Percentiles rank a stretch among this genome's conserved stretches.
Conservation (phyloP, 1,139 yeast genomes). For the Nakaseomyces glabratus region DNA sequence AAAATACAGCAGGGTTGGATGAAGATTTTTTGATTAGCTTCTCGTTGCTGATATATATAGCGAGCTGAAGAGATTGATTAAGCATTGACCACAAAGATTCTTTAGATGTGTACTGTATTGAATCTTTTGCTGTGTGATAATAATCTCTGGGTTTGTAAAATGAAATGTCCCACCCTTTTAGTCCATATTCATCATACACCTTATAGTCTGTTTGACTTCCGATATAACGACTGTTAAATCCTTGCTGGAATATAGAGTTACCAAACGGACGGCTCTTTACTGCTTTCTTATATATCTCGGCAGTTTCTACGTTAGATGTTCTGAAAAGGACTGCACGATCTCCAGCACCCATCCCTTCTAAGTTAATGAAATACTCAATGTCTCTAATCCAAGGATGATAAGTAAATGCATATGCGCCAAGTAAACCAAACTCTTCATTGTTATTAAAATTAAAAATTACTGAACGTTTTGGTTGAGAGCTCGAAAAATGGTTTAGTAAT, state of each 20-base stretch:
- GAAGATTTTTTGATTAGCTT: conserved; percentile 15
- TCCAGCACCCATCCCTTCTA: conserved; percentile 96
- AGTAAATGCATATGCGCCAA: conserved; percentile 73
- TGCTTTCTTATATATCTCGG: conserved; percentile 44
- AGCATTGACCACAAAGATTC: conserved; percentile 76
- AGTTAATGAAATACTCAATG: conserved; percentile 61
- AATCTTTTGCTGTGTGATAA: conserved; percentile 74
- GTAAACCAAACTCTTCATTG: conserved; percentile 81
- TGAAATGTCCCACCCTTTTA: conserved; percentile 77
- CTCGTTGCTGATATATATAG: conserved; percentile 35
- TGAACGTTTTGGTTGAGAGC: conserved; percentile 52
- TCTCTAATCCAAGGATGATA: conserved; percentile 64
- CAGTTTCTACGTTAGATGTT: conserved; percentile 70
- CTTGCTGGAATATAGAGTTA: conserved; percentile 71
- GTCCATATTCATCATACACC: conserved; percentile 55
- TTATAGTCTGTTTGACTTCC: conserved; percentile 80
- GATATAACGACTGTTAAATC: conserved; percentile 63
- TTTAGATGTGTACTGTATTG: conserved; percentile 52
- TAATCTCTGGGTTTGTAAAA: conserved; percentile 69
- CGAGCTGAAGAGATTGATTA: conserved; percentile 55
- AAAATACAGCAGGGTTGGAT: conserved; percentile 46
- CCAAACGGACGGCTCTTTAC: conserved; percentile 55
- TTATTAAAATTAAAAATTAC: conserved; percentile 79
- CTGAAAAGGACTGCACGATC: conserved; percentile 80
- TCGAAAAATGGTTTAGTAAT: conserved; percentile 43